These are phyloP conservation scores for Mycogone perniciosa DNA, from an alignment of 2,329 filamentous ascomycete species.

Conservation along the genomic window DNA sequence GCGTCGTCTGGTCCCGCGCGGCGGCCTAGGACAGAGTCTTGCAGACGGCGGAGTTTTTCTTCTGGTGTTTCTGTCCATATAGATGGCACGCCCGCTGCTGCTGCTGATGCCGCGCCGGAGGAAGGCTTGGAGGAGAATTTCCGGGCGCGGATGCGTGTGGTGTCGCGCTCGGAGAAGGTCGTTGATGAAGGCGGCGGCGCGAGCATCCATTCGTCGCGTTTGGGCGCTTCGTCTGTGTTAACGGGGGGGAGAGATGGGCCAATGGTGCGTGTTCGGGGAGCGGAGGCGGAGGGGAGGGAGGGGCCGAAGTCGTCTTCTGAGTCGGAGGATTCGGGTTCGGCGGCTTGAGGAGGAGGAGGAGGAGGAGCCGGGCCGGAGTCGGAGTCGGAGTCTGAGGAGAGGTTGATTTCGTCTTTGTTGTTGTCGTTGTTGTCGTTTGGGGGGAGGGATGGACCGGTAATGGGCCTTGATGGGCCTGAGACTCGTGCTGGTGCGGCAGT, in stretches of 20 bases:
- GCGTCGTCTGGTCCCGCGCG: slow-evolving; percentile 34
- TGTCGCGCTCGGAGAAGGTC: slow-evolving; percentile 61
- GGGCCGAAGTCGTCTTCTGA: slow-evolving; percentile 51
- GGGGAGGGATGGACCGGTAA: slow-evolving; percentile 17
- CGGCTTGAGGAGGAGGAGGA: slow-evolving; percentile 23
- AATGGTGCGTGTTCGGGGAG: slow-evolving; percentile 41
- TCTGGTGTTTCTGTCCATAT: slow-evolving; percentile 92
- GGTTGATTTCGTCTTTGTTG: slow-evolving; percentile 37
- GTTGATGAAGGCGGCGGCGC: slow-evolving; percentile 54
- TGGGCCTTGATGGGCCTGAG: slow-evolving; percentile 14
- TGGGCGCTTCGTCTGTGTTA: slow-evolving; percentile 40
- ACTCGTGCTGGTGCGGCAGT: slow-evolving; percentile 10
- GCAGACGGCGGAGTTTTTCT: slow-evolving; percentile 73
- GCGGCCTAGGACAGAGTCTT: slow-evolving; percentile 76
- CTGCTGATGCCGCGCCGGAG: slow-evolving; percentile 23
- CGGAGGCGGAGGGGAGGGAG: slow-evolving; percentile 44
- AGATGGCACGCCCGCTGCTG: slow-evolving; percentile 44
- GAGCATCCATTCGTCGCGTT: slow-evolving; percentile 83
- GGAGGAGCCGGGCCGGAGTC: slow-evolving; percentile 33
- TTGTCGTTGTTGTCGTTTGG: slow-evolving; percentile 2
- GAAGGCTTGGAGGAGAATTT: slow-evolving; percentile 67
- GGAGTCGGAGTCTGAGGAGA: slow-evolving; percentile 27
- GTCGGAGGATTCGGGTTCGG: slow-evolving; percentile 33
- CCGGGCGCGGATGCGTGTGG: slow-evolving; percentile 73
- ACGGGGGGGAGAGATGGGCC: slow-evolving; percentile 30